Conservation (phyloP, 345 rosid genomes). For the Citrus trifoliata region DNA sequence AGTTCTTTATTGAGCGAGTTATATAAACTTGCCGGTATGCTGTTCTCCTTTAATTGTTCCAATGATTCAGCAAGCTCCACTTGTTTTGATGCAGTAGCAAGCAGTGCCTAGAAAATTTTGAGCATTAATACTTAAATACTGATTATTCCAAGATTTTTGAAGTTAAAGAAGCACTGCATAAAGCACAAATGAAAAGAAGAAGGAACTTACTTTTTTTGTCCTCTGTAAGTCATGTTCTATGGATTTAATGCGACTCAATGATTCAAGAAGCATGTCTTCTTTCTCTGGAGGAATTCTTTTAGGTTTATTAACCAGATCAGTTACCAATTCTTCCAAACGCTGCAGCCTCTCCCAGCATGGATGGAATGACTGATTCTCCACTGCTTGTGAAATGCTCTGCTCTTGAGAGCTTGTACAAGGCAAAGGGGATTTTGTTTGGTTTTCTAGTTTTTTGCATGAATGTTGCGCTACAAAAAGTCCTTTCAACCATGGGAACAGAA, state of each 20-base stretch:
- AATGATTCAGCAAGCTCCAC: slow-evolving; percentile 83
- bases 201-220: slow-evolving; percentile 66
- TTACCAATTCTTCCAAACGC: slow-evolving; percentile 63
- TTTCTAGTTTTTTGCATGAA: slow-evolving; percentile 30
- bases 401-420: slow-evolving; percentile 35
- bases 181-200: not conserved
- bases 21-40: slow-evolving; percentile 51
- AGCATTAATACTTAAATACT: not conserved
- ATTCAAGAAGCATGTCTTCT: slow-evolving; percentile 81
- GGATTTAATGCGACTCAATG: slow-evolving; percentile 69
- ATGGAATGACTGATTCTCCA: slow-evolving; percentile 46
- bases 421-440: slow-evolving; percentile 32
- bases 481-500: slow-evolving; percentile 42
- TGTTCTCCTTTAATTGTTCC: slow-evolving; percentile 57
- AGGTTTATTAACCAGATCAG: slow-evolving; percentile 61
- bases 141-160: not conserved
- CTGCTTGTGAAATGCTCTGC: slow-evolving; percentile 26
- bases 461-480: slow-evolving; percentile 33
- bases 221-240: slow-evolving; percentile 86
- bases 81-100: slow-evolving; percentile 90
- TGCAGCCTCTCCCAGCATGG: slow-evolving; percentile 91
- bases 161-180: not conserved
- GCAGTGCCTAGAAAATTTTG: slow-evolving; percentile 56
- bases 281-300: slow-evolving; percentile 81
- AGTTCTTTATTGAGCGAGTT: not conserved